These are phyloP conservation scores for Aspergillus sclerotiicarbonarius DNA, from an alignment of 495 filamentous ascomycete genomes.

Conservation along the genomic window DNA sequence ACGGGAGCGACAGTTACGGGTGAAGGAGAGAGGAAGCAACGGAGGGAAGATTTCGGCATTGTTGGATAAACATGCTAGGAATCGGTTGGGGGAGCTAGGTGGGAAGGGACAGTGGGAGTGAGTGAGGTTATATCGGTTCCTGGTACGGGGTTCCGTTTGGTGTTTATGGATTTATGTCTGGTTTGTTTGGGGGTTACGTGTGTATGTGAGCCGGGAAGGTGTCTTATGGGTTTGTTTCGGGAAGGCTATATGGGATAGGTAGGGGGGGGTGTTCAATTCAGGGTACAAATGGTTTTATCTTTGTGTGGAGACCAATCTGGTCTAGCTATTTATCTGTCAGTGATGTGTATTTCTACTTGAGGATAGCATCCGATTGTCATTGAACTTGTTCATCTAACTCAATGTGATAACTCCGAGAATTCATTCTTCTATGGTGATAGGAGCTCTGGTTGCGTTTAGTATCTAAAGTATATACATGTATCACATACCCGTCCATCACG, in stretches of 20 bases:
- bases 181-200: no score
- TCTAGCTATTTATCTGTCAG: no score
- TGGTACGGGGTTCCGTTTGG: neutral
- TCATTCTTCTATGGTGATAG: no score
- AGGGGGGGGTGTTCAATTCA: neutral
- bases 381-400: no score
- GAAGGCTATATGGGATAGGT: neutral
- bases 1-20: slow-evolving; percentile 58
- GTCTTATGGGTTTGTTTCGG: neutral
- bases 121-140: neutral
- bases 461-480: no score
- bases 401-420: no score
- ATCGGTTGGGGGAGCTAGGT: slow-evolving; percentile 33
- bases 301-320: no score
- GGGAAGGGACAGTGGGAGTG: slow-evolving; percentile 41
- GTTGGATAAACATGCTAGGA: slow-evolving; percentile 36
- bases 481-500: no score
- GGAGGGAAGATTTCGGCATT: slow-evolving; percentile 36
- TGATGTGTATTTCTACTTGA: no score
- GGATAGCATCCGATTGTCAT: no score
- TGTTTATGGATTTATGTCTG: neutral
- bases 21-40: slow-evolving; percentile 40
- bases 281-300: neutral
- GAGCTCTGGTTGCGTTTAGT: no score
- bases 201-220: neutral